Evolutionary conservation across 768 basidiomycete species (phyloP).

Genomic region (Amanita rubescens): DNA sequence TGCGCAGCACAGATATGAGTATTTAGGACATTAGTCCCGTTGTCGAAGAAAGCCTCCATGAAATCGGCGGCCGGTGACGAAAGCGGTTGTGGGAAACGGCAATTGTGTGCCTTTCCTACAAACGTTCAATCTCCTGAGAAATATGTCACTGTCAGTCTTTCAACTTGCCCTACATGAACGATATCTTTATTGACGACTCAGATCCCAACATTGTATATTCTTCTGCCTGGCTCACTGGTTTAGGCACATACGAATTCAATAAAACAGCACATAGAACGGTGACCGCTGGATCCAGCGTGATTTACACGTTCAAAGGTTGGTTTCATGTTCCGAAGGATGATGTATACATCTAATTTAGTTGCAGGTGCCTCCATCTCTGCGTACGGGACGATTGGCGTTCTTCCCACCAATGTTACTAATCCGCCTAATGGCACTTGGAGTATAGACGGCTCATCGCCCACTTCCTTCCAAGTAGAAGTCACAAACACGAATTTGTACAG

Average conservation of each 20-base stretch:
- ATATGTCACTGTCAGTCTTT: no score
- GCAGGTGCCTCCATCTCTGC: background rate
- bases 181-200: background rate
- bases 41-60: constrained; percentile 49
- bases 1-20: constrained; percentile 34
- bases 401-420: background rate
- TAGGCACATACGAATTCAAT: background rate
- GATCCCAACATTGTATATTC: background rate
- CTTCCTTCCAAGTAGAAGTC: background rate
- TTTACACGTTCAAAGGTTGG: background rate
- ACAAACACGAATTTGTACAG: background rate
- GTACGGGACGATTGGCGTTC: background rate
- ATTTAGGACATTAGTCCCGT: constrained; percentile 41
- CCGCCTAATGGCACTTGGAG: background rate
- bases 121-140: no score
- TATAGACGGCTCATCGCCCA: background rate
- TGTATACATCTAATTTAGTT: background rate
- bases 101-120: no score
- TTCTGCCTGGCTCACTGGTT: background rate
- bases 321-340: no score
- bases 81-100: no score
- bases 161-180: no score
- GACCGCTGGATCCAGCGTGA: background rate
- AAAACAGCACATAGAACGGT: background rate
- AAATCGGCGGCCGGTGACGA: background rate